phyloP scores from a whole-genome alignment of 305 asterid genomes.

The Fraxinus angustifolia region DNA sequence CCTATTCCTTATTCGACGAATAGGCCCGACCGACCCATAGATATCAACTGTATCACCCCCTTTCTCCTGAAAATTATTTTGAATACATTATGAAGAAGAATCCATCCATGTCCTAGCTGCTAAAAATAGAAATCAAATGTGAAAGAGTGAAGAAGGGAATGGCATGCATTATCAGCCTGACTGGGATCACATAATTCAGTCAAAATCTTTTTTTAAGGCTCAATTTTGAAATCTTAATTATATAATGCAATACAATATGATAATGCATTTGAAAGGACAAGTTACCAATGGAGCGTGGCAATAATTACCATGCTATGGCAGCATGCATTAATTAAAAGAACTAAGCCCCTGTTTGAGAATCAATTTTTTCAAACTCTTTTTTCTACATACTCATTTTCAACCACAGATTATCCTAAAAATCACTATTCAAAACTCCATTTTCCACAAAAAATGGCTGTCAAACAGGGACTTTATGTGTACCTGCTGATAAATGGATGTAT shows the following conservation, averaged over 20 bases:
- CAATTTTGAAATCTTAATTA: slow-evolving; percentile 6
- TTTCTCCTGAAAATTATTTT: slow-evolving; percentile 44
- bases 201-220: slow-evolving; percentile 2
- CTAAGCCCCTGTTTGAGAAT: not conserved
- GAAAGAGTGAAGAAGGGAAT: not conserved
- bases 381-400: no score
- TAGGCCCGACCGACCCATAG: slow-evolving; percentile 82
- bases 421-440: no score
- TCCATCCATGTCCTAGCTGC: not conserved
- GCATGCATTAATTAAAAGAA: not conserved
- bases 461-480: slow-evolving; percentile 25
- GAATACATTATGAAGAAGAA: slow-evolving; percentile 9
- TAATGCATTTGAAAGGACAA: slow-evolving; percentile 3
- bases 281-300: not conserved
- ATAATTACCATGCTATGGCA: not conserved
- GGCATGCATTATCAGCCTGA: slow-evolving; percentile 9
- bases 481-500: slow-evolving; percentile 49
- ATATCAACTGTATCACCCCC: slow-evolving; percentile 41
- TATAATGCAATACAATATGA: not conserved
- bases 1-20: slow-evolving; percentile 60
- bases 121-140: not conserved
- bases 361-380: no score
- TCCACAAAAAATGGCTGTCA: no score
- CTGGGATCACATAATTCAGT: not conserved
- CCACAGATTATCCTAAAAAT: no score